Conservation (phyloP, 2,329 filamentous ascomycete genomes). For the Coleophoma cylindrospora region DNA sequence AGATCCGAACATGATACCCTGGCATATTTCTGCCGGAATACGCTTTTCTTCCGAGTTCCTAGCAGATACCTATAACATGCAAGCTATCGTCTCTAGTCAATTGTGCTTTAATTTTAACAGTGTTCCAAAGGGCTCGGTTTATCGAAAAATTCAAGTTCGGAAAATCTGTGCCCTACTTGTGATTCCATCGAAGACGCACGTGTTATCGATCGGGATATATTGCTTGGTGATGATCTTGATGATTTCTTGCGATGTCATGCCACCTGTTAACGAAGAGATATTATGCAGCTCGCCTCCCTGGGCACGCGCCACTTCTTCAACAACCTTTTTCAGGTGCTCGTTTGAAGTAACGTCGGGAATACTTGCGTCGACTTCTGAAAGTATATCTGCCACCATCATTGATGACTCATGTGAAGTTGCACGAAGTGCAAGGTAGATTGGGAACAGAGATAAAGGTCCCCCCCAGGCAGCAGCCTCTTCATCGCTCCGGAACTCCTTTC, state of each 20-base stretch:
- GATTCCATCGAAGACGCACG: conserved; percentile 66
- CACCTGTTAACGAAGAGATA: conserved; percentile 79
- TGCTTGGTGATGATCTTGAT: conserved; percentile 82
- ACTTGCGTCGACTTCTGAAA: conserved; percentile 36
- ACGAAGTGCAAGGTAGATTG: conserved; percentile 63
- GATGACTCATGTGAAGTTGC: conserved; percentile 42
- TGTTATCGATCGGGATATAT: conserved; percentile 68
- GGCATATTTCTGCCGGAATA: no score
- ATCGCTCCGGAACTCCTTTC: conserved; percentile 49
- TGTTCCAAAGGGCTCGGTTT: no score
- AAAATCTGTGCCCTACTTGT: conserved; percentile 25
- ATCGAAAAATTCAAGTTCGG: conserved; percentile 14
- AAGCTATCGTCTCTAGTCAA: no score
- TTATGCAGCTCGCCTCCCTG: conserved; percentile 88
- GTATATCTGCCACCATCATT: conserved; percentile 47
- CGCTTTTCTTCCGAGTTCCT: no score
- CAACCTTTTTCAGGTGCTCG: conserved; percentile 46
- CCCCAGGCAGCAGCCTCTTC: conserved; percentile 35
- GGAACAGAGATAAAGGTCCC: conserved; percentile 50
- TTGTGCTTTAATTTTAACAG: no score
- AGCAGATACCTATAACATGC: no score
- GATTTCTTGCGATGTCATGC: conserved; percentile 93
- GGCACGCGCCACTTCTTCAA: conserved; percentile 68
- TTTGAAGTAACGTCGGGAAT: conserved; percentile 43
- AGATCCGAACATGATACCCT: no score